Conservation (phyloP, 305 asterid genomes). For the Vinca major region DNA sequence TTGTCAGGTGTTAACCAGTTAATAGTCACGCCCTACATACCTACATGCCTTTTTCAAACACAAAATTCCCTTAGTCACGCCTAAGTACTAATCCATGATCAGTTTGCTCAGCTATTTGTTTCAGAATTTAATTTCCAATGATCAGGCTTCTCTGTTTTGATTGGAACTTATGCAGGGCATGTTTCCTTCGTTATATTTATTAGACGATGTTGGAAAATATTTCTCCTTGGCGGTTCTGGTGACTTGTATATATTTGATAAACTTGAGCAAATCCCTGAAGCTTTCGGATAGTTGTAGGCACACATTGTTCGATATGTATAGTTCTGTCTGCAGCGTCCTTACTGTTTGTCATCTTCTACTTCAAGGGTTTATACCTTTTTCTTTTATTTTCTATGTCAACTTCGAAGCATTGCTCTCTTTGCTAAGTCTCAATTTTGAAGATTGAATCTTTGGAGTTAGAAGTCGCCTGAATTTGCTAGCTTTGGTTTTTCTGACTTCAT, state of each 20-base stretch:
- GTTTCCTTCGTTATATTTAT: background rate
- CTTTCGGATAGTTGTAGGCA: background rate
- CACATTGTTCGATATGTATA: background rate
- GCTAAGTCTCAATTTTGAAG: background rate
- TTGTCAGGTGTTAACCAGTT: background rate
- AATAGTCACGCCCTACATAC: background rate
- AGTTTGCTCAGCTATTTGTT: background rate
- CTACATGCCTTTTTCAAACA: no score
- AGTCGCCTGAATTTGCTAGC: background rate
- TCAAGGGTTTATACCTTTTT: background rate
- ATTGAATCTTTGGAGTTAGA: conserved; percentile 3
- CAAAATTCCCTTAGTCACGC: background rate
- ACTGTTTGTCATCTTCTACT: background rate
- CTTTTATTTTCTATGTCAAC: no score
- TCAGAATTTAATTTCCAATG: background rate
- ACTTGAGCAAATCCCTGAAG: background rate
- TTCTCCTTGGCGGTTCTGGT: background rate
- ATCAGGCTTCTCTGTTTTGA: background rate
- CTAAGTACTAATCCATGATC: background rate
- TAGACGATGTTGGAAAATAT: background rate
- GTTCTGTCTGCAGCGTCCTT: no score
- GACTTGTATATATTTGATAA: background rate
- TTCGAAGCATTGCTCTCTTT: no score
- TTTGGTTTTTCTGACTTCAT: background rate
- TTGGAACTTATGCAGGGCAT: background rate